Base-by-base conservation (phyloP, 495 filamentous ascomycete genomes). In the Parathielavia hyrcaniae region DNA sequence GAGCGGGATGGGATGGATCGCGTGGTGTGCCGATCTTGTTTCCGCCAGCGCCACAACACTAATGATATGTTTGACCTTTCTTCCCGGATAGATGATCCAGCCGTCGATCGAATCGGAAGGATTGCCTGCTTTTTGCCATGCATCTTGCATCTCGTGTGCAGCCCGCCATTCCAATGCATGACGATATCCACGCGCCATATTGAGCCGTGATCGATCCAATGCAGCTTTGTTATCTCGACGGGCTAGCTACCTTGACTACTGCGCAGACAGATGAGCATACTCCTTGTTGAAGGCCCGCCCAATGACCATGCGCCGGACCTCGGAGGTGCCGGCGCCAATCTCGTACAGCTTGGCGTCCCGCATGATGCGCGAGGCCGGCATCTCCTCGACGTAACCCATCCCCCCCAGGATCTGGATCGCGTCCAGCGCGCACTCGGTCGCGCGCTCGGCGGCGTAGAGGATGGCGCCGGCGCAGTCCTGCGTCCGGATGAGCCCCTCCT, bases 391-490 rank as follows among this genome's bases (percentile, higher is more conserved):
- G 70, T 97, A 98, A 5, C 93, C 93, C 80, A 90, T 98, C 4
- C 93, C 93, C 32, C 93, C 93, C 73, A 98, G 80, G 34, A 96
- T 77, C 73, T 98, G 93, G 54, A 98, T 89, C n/a, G 86, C 87
- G 69, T 97, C 93, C 4, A 95, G 76, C 7, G 89, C 81, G 57
- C 83, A 88, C 72, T 97, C 89, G 3, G 91, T 97, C 1, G 93
- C 93, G 10, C 89, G 76, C 76, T 98, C 95, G 1, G 91, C 92
- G 6, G 93, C 93, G 73, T 95, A 96, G 53, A 97, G 74, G 51
- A 98, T 97, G 5, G 89, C 86, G 23, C 91, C 95, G 4, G 93
- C 93, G 71, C 93, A 97, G 73, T 98, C 95, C 69, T 93, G 87
- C 1, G 91, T 96, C 5, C 81, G 74, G 59, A 93, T 86, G 0